Conservation (phyloP, 2,329 filamentous ascomycete genomes). For the Colletotrichum melonis region DNA sequence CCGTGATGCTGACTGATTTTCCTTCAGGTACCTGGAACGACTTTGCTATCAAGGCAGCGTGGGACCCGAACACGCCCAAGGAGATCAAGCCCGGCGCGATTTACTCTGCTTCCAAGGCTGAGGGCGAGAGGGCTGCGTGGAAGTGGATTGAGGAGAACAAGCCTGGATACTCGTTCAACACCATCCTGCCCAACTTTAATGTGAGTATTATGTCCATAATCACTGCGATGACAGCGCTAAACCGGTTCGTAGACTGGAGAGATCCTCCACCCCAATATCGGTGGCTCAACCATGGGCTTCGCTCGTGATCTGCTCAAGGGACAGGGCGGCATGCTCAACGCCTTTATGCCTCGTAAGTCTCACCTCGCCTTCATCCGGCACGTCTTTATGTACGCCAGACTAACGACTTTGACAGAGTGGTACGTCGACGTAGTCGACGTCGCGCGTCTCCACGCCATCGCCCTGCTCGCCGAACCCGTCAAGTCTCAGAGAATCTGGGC, state of each 20-base stretch:
- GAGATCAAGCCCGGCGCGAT: conserved; percentile 39
- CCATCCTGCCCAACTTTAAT: conserved; percentile 44
- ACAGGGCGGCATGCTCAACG: not conserved
- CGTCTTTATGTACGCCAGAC: not conserved
- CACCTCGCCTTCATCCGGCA: not conserved
- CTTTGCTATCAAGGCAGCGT: conserved; percentile 45
- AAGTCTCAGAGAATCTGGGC: conserved; percentile 64
- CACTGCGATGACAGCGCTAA: not conserved
- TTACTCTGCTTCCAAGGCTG: conserved; percentile 53
- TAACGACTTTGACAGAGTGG: conserved; percentile 46
- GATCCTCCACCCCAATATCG: conserved; percentile 34
- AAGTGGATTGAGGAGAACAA: conserved; percentile 48
- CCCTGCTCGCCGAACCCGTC: conserved; percentile 57
- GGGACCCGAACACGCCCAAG: conserved; percentile 49
- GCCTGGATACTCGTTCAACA: conserved; percentile 46
- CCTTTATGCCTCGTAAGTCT: conserved; percentile 11
- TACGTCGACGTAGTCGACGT: conserved; percentile 59
- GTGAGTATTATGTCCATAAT: not conserved
- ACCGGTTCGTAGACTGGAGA: conserved; percentile 9
- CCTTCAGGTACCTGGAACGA: conserved; percentile 49
- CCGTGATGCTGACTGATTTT: not conserved
- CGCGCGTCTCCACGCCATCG: conserved; percentile 64
- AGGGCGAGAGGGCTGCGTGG: conserved; percentile 51
- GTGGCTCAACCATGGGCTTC: conserved; percentile 34
- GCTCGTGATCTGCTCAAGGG: conserved; percentile 25